A percentile compares a stretch with the other conserved stretches of the same genome.
Conservation (phyloP, 2,329 filamentous ascomycete genomes). For the Akanthomyces dipterigenus region DNA sequence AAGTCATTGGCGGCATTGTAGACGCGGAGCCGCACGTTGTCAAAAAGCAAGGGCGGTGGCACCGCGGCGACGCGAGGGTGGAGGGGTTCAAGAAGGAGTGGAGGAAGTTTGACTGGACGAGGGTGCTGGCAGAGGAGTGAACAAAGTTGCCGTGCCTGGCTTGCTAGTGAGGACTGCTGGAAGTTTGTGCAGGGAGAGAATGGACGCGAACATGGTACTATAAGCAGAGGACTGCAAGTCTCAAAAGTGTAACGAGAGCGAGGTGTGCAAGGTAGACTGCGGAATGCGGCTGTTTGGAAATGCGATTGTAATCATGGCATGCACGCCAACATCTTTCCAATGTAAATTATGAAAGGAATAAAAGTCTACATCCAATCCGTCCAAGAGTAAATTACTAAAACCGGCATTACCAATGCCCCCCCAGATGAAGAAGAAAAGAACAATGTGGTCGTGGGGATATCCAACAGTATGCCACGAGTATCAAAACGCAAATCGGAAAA, state of each 20-base stretch:
- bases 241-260: no score
- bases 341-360: no score
- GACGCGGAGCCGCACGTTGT: constrained; percentile 75
- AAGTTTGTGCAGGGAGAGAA: no score
- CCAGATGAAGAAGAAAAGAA: not conserved
- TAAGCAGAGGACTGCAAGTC: no score
- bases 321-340: no score
- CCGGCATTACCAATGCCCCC: not conserved
- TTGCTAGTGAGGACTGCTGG: no score
- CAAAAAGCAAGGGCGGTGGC: constrained; percentile 87
- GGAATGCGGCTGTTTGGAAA: no score
- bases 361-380: no score
- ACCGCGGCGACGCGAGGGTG: constrained; percentile 58
- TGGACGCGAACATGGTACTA: no score
- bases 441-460: not conserved
- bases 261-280: no score
- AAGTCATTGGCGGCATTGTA: constrained; percentile 88
- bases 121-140: constrained; percentile 46
- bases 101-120: constrained; percentile 87
- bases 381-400: not conserved
- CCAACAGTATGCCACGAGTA: not conserved
- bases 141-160: no score
- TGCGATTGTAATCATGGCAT: no score
- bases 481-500: not conserved
- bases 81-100: constrained; percentile 79